A percentile compares a stretch with the other conserved stretches of the same genome.
These are phyloP conservation scores for Trichoderma sp. DNA, from an alignment of 2,329 filamentous ascomycete genomes.

Conservation along the genomic window DNA sequence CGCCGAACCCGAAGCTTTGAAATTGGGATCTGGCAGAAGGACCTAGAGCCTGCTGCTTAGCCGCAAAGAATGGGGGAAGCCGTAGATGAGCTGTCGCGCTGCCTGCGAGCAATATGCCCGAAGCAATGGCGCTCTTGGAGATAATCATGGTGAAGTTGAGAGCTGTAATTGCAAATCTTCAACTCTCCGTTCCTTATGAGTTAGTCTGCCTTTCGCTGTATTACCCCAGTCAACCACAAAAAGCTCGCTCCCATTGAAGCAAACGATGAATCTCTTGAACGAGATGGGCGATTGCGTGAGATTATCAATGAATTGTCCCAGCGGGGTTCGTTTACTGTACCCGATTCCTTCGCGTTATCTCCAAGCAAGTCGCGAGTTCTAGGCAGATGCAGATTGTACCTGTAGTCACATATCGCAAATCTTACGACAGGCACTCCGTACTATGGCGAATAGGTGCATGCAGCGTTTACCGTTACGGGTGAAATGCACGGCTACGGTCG, in stretches of 20 bases:
- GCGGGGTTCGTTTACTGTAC: conserved; percentile 15
- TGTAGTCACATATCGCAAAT: not conserved
- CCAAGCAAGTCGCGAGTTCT: not conserved
- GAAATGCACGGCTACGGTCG: not conserved
- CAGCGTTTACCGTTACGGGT: not conserved
- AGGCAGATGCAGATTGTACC: not conserved
- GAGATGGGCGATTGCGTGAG: not conserved
- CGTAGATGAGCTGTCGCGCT: not conserved
- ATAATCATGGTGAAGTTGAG: not conserved
- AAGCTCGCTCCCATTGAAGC: not conserved
- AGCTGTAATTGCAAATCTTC: not conserved
- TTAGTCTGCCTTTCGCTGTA: not conserved
- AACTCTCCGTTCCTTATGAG: not conserved
- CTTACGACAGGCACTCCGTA: not conserved
- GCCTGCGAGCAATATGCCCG: not conserved
- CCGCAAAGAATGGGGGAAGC: not conserved
- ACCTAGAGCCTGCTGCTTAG: not conserved
- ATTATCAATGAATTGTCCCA: not conserved
- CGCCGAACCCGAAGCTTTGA: not conserved
- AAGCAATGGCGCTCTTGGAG: not conserved
- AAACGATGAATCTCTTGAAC: not conserved
- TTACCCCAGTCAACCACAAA: not conserved
- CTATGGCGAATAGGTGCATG: not conserved
- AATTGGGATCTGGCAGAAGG: not conserved
- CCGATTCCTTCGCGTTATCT: not conserved